Conservation (phyloP, 495 filamentous ascomycete species). For the Thermothielavioides terrestris region DNA sequence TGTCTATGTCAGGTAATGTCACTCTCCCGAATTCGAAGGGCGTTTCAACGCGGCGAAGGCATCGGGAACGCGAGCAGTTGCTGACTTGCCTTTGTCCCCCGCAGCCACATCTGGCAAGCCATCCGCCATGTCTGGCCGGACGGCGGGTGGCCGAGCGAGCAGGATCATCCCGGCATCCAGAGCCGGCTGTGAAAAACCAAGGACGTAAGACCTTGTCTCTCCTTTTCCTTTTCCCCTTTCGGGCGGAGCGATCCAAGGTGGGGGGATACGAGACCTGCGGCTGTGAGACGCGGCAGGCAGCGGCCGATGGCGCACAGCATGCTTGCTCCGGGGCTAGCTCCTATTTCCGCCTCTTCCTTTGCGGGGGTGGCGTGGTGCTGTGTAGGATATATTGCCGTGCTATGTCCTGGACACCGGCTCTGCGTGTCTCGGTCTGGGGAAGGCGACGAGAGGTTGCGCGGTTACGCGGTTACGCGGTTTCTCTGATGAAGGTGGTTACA, state of each 20-base stretch:
- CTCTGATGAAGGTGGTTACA: neutral
- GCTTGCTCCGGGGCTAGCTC: neutral
- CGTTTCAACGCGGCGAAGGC: neutral
- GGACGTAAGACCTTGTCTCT: neutral
- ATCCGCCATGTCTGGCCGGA: conserved; percentile 79
- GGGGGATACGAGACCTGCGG: neutral
- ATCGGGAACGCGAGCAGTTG: neutral
- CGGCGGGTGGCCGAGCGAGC: conserved; percentile 65
- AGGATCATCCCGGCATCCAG: conserved; percentile 34
- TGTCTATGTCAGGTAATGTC: conserved; percentile 71
- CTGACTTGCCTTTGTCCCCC: neutral
- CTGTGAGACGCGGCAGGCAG: neutral
- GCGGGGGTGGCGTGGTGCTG: neutral
- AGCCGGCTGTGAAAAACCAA: conserved; percentile 24
- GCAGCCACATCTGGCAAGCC: conserved; percentile 81
- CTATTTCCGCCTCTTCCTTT: neutral
- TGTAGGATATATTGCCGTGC: neutral
- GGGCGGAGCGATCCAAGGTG: neutral
- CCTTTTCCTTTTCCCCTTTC: neutral
- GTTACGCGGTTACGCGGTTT: neutral
- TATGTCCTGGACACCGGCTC: neutral
- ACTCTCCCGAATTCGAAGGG: neutral
- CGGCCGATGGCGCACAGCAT: neutral
- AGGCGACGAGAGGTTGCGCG: neutral
- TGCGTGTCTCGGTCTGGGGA: neutral